Conservation (phyloP, 2,329 filamentous ascomycete species). For the Stromatinia cepivora region DNA sequence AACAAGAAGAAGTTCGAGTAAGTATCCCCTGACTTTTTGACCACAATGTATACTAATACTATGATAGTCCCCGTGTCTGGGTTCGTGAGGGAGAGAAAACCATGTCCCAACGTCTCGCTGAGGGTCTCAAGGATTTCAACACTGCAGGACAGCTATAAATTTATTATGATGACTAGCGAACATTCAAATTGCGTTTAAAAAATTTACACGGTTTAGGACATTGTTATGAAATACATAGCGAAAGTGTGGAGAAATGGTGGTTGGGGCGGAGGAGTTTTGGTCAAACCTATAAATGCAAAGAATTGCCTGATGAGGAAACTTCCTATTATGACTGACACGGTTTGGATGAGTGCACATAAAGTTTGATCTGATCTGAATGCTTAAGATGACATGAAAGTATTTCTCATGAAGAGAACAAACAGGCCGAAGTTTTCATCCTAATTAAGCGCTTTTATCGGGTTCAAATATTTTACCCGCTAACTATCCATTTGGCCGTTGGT, state of each 20-base stretch:
- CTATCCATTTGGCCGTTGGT: neutral
- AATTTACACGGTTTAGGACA: conserved; percentile 21
- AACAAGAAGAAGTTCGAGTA: conserved; percentile 92
- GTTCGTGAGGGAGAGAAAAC: conserved; percentile 96
- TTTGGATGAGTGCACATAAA: neutral
- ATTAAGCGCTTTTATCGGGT: neutral
- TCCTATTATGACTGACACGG: neutral
- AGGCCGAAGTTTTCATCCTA: neutral
- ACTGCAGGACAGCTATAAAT: conserved; percentile 72
- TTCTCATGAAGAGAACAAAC: neutral
- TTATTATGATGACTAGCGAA: conserved; percentile 4
- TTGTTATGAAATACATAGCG: conserved; percentile 20
- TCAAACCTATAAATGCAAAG: conserved; percentile 18
- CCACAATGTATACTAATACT: conserved; percentile 3
- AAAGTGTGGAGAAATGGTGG: conserved; percentile 18
- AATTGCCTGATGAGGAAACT: neutral
- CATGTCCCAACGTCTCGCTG: conserved; percentile 78
- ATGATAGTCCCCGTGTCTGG: conserved; percentile 61
- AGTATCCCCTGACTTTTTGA: neutral
- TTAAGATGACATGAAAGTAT: neutral
- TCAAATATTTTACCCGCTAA: neutral
- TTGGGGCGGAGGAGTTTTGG: conserved; percentile 18
- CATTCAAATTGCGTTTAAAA: conserved; percentile 16
- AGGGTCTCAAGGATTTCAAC: conserved; percentile 91
- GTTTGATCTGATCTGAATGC: neutral